phyloP scores from a whole-genome alignment of 1,139 yeast genomes.

The Yamadazyma friedrichii region DNA sequence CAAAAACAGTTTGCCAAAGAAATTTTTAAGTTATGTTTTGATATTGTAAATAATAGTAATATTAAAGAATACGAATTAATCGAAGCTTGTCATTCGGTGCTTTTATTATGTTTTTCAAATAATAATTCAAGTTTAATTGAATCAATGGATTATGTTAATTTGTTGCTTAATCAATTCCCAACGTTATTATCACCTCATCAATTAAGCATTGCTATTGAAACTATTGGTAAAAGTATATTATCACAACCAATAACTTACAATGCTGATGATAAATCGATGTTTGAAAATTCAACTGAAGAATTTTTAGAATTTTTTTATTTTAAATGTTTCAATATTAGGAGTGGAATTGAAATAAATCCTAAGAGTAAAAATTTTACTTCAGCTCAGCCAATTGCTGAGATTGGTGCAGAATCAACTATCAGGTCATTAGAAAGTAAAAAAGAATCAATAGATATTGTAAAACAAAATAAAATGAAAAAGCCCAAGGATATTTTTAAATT shows the following conservation, averaged over 20 bases:
- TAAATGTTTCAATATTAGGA: constrained; percentile 31
- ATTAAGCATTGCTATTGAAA: constrained; percentile 56
- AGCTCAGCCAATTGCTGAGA: constrained; percentile 40
- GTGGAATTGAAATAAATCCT: constrained; percentile 26
- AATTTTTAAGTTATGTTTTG: constrained; percentile 44
- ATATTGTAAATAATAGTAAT: constrained; percentile 34
- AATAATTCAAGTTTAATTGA: constrained; percentile 23
- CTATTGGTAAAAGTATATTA: constrained; percentile 52
- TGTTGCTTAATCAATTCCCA: constrained; percentile 55
- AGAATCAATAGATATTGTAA: constrained; percentile 24
- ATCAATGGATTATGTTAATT: constrained; percentile 33
- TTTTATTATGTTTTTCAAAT: constrained; percentile 46
- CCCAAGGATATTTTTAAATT: constrained; percentile 29
- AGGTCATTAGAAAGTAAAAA: constrained; percentile 25
- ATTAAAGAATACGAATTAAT: constrained; percentile 37
- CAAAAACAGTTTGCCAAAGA: constrained; percentile 24
- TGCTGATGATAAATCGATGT: constrained; percentile 18
- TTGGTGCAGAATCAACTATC: constrained; percentile 37
- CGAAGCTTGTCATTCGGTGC: constrained; percentile 70
- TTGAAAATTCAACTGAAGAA: constrained; percentile 28
- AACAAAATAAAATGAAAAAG: constrained; percentile 31
- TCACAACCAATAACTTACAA: constrained; percentile 37
- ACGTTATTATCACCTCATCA: constrained; percentile 53
- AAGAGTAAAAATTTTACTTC: constrained; percentile 26
- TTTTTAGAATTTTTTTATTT: constrained; percentile 42